phyloP scores from a whole-genome alignment of 2,329 filamentous ascomycete genomes.

The Phoma sp. region DNA sequence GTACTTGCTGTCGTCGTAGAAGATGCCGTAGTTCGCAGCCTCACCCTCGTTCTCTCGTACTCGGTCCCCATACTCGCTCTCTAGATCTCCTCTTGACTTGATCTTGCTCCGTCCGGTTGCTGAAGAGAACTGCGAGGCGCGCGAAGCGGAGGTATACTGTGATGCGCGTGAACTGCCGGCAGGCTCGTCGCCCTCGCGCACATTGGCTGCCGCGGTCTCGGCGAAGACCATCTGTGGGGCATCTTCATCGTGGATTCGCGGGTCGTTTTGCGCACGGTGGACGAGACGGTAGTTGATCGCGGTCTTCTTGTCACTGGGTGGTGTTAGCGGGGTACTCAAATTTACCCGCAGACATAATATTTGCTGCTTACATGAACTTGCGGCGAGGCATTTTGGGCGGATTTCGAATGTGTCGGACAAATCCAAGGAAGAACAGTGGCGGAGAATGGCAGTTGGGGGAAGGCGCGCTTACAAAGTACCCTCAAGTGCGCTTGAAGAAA shows the following conservation, averaged over 20 bases:
- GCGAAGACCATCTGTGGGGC: constrained; percentile 92
- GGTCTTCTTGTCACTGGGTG: constrained; percentile 80
- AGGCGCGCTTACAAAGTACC: constrained; percentile 41
- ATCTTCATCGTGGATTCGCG: constrained; percentile 89
- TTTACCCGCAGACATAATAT: no score
- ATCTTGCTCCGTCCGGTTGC: constrained; percentile 55
- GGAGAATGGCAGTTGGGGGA: constrained; percentile 32
- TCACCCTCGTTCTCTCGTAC: constrained; percentile 93
- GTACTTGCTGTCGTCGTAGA: constrained; percentile 93
- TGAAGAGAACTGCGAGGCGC: constrained; percentile 27
- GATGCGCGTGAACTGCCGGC: constrained; percentile 56
- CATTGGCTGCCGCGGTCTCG: constrained; percentile 60
- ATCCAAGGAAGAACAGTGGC: constrained; percentile 5
- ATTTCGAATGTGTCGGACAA: neutral
- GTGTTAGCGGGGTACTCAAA: constrained; percentile 45
- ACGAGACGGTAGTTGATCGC: constrained; percentile 94
- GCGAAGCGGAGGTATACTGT: constrained; percentile 50
- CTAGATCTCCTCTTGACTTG: constrained; percentile 79
- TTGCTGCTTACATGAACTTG: constrained; percentile 72
- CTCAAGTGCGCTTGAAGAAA: constrained; percentile 55
- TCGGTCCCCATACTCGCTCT: constrained; percentile 71
- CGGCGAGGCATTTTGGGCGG: constrained; percentile 73
- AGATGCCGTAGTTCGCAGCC: constrained; percentile 91
- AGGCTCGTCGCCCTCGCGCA: constrained; percentile 40
- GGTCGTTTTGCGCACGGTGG: constrained; percentile 96